Evolutionary conservation across 441 rosid species (phyloP).

Genomic region (Arabidopsis hybrid): DNA sequence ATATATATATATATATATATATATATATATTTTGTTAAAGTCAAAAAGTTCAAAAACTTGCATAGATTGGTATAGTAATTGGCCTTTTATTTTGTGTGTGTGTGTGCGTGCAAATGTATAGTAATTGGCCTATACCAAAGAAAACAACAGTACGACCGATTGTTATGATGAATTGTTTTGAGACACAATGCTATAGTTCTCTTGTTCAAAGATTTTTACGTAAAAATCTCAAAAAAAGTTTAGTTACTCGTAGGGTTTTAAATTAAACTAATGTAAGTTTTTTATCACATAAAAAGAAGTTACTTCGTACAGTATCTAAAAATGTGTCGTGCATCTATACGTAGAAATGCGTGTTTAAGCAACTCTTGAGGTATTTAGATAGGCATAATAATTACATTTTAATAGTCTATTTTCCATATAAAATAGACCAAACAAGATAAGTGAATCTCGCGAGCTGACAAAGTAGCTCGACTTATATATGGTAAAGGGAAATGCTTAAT

Average conservation of each 20-base stretch:
- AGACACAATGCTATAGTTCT: neutral
- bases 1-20: too few species aligned
- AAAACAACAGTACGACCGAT: too few species aligned
- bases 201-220: neutral
- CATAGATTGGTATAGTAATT: too few species aligned
- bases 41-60: too few species aligned
- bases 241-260: neutral
- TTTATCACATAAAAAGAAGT: neutral
- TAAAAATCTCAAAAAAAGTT: neutral
- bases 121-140: too few species aligned
- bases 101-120: too few species aligned
- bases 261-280: neutral
- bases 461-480: slow-evolving; percentile 21
- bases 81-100: too few species aligned
- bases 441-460: slow-evolving; percentile 28
- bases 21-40: too few species aligned
- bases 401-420: slow-evolving; percentile 6
- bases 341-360: neutral
- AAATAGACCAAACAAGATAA: slow-evolving; percentile 40
- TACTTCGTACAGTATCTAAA: neutral
- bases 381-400: slow-evolving; percentile 8
- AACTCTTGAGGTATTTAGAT: neutral
- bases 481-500: slow-evolving; percentile 3
- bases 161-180: too few species aligned
- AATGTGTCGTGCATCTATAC: neutral